A percentile compares a stretch with the other conserved stretches of the same genome.
phyloP scores from a whole-genome alignment of 1,284 basidiomycete genomes.

The Vanrija sp. region DNA sequence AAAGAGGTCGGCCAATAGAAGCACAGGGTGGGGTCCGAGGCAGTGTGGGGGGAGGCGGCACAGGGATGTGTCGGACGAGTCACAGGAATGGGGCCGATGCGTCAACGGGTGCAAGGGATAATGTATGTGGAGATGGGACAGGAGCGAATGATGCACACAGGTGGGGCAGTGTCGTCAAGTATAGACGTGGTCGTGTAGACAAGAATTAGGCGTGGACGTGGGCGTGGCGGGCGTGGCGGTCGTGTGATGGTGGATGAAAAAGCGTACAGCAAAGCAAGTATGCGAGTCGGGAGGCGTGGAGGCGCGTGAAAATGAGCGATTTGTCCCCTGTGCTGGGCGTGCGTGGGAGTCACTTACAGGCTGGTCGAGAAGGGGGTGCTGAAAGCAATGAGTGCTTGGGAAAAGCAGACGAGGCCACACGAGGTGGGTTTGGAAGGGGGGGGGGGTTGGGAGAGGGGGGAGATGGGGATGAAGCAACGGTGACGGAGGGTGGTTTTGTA shows the following conservation, averaged over 20 bases:
- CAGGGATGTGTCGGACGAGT: background rate
- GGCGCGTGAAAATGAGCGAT: background rate
- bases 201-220: too few species aligned
- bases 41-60: too few species aligned
- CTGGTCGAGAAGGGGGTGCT: background rate
- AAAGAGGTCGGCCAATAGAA: background rate
- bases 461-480: background rate
- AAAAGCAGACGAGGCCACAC: background rate
- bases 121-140: background rate
- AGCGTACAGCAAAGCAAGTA: background rate
- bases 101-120: too few species aligned
- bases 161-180: background rate
- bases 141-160: background rate
- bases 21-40: background rate
- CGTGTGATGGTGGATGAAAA: conserved; percentile 1
- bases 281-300: background rate
- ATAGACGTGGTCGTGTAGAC: background rate
- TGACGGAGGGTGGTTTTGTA: background rate
- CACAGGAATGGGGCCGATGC: too few species aligned
- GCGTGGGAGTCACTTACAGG: conserved; percentile 1
- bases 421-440: background rate
- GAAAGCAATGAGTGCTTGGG: conserved; percentile 1
- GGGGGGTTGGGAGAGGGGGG: background rate
- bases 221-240: too few species aligned
- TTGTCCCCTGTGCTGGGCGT: background rate